These are phyloP conservation scores for Taphrina populina DNA, from an alignment of 1,139 yeast genomes.

Conservation along the genomic window DNA sequence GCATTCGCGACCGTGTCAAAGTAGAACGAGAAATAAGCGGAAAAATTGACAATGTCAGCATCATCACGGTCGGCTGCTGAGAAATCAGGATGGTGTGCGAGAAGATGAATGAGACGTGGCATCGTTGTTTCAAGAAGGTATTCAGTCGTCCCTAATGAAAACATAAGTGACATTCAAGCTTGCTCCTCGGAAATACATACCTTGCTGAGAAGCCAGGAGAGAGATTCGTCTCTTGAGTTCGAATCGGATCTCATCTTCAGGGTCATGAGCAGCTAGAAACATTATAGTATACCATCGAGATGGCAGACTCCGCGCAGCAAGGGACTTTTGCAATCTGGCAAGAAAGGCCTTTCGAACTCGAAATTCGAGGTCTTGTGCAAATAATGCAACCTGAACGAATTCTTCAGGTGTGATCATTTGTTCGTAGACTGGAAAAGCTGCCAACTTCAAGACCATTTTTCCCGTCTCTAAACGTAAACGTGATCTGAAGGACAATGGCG, in stretches of 20 bases:
- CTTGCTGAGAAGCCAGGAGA: constrained; percentile 2
- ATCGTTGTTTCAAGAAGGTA: constrained; percentile 63
- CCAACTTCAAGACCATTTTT: constrained; percentile 60
- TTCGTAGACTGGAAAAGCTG: constrained; percentile 57
- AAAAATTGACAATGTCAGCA: constrained; percentile 41
- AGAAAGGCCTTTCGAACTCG: constrained; percentile 60
- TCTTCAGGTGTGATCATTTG: constrained; percentile 55
- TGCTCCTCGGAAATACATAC: background rate
- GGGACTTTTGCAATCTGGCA: constrained; percentile 53
- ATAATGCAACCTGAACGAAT: constrained; percentile 55
- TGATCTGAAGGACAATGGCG: constrained; percentile 62
- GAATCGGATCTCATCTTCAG: constrained; percentile 47
- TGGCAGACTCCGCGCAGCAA: constrained; percentile 58
- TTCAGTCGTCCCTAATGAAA: constrained; percentile 33
- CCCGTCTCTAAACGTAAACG: constrained; percentile 72
- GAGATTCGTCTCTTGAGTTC: constrained; percentile 49
- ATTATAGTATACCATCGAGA: constrained; percentile 65
- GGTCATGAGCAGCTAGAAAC: constrained; percentile 77
- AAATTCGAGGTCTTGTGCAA: constrained; percentile 66
- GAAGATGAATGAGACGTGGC: constrained; percentile 64
- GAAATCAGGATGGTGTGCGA: constrained; percentile 75
- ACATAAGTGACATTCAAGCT: no score
- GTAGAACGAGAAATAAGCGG: constrained; percentile 55
- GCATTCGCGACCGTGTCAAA: constrained; percentile 61
- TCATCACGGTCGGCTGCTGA: constrained; percentile 39